Percentiles rank a stretch among this genome's conserved stretches.
phyloP scores from a whole-genome alignment of 352 stramenopile species.

The Phytophthora kernoviae region DNA sequence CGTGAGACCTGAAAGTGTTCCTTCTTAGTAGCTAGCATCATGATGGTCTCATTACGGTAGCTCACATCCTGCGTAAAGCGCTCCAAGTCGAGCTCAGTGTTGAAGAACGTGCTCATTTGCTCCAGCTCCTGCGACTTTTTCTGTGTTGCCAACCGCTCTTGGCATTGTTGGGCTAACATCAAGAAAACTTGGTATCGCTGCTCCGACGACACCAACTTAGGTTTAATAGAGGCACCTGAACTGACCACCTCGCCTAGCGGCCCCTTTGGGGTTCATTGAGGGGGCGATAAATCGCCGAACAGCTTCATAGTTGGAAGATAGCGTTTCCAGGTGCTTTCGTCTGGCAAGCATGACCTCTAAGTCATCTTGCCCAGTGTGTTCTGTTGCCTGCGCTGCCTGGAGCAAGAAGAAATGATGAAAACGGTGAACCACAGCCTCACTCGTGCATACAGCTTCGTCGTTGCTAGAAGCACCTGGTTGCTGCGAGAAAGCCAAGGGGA shows the following conservation, averaged over 20 bases:
- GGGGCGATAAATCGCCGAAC: slow-evolving; percentile 7
- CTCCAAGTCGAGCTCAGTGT: slow-evolving; percentile 59
- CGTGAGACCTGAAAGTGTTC: slow-evolving; percentile 48
- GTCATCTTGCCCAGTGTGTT: slow-evolving; percentile 7
- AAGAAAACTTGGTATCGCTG: slow-evolving; percentile 29
- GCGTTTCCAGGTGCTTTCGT: slow-evolving; percentile 25
- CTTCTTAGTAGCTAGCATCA: slow-evolving; percentile 55
- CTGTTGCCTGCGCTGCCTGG: slow-evolving; percentile 31
- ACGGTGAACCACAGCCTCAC: slow-evolving; percentile 28
- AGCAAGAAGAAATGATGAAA: slow-evolving; percentile 60
- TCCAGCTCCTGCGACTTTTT: slow-evolving; percentile 66
- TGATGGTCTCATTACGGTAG: slow-evolving; percentile 58
- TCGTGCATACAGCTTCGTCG: slow-evolving; percentile 6
- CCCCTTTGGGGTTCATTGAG: slow-evolving; percentile 1
- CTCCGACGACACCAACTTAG: slow-evolving; percentile 9
- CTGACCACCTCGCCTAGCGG: slow-evolving; percentile 1
- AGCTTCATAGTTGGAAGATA: slow-evolving; percentile 35
- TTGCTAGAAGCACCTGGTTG: slow-evolving; percentile 1
- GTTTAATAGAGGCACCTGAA: slow-evolving; percentile 1
- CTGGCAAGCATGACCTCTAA: slow-evolving; percentile 12
- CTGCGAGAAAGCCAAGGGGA: slow-evolving; percentile 21
- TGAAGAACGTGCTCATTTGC: slow-evolving; percentile 66
- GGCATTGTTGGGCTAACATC: slow-evolving; percentile 49
- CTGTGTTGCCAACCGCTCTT: slow-evolving; percentile 54
- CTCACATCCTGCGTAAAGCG: slow-evolving; percentile 50